Evolutionary conservation across 129 eudicot genomes (phyloP).

Genomic region (Deinandra increscens): DNA sequence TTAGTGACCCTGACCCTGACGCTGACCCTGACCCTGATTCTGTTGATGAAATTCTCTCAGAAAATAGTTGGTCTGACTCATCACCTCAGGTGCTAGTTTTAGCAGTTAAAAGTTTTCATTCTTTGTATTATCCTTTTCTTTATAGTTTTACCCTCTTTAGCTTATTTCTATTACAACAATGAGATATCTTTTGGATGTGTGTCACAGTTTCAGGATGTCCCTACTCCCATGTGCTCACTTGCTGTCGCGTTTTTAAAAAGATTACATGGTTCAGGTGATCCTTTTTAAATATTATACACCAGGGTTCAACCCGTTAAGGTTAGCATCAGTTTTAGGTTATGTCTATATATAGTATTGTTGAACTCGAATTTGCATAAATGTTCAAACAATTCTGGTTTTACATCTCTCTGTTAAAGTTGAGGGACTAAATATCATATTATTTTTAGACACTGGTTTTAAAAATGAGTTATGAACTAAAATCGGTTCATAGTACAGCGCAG

Average conservation of each 20-base stretch:
- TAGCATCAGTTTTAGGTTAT: no score
- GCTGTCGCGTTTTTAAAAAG: constrained; percentile 49
- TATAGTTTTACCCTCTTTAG: constrained; percentile 2
- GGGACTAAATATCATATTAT: neutral
- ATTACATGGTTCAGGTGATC: constrained; percentile 50
- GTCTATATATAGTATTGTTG: no score
- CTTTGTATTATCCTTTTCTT: neutral
- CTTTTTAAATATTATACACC: neutral
- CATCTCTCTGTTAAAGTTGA: no score
- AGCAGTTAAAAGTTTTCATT: neutral
- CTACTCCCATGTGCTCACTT: constrained; percentile 40
- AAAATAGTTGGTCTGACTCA: constrained; percentile 48
- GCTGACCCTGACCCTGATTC: constrained; percentile 47
- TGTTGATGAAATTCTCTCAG: constrained; percentile 38
- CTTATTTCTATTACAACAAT: neutral
- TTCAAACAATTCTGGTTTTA: no score
- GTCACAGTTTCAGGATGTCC: constrained; percentile 35
- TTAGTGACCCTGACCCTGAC: constrained; percentile 49
- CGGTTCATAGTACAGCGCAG: constrained; percentile 45
- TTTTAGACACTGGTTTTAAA: neutral
- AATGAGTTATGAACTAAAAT: constrained; percentile 1
- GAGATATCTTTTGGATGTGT: neutral
- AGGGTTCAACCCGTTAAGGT: no score
- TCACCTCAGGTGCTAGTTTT: constrained; percentile 44
- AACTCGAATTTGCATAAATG: no score